phyloP scores from a whole-genome alignment of 805 yeast species.

The Barnettozyma wickerhamii region DNA sequence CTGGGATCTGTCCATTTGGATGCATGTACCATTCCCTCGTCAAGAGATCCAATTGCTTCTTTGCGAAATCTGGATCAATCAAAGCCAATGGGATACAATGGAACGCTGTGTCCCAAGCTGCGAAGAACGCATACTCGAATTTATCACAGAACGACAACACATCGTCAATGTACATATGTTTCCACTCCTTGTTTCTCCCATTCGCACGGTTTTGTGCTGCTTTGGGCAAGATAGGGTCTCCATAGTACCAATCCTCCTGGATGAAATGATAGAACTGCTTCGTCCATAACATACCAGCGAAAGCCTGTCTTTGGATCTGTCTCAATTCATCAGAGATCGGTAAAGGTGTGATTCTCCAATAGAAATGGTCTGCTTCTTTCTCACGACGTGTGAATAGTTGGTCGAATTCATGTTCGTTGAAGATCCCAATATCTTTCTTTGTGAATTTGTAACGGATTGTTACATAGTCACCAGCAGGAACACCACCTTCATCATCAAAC shows the following conservation, averaged over 20 bases:
- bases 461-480: conserved; percentile 84
- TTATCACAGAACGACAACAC: conserved; percentile 87
- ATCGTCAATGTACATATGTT: conserved; percentile 83
- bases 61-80: conserved; percentile 91
- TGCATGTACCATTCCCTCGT: conserved; percentile 97
- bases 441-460: conserved; percentile 76
- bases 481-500: conserved; percentile 71
- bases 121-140: conserved; percentile 95
- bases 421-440: conserved; percentile 35
- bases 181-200: conserved; percentile 89
- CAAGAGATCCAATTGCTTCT: conserved; percentile 77
- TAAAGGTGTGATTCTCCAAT: conserved; percentile 82
- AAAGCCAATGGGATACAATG: conserved; percentile 90
- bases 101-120: conserved; percentile 97
- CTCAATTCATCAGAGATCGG: conserved; percentile 79
- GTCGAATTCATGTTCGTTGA: conserved; percentile 77
- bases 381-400: conserved; percentile 61
- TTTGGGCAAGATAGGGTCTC: conserved; percentile 78
- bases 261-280: conserved; percentile 87
- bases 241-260: conserved; percentile 81
- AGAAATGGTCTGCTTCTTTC: conserved; percentile 89
- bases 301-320: conserved; percentile 86
- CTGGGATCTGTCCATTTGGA: conserved; percentile 96
- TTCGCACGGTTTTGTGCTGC: conserved; percentile 80
- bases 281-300: conserved; percentile 91